Percentiles rank a stretch among this genome's conserved stretches.
These are phyloP conservation scores for Coelastrella sp. DNA, from an alignment of 139 green algal genomes.

Conservation along the genomic window DNA sequence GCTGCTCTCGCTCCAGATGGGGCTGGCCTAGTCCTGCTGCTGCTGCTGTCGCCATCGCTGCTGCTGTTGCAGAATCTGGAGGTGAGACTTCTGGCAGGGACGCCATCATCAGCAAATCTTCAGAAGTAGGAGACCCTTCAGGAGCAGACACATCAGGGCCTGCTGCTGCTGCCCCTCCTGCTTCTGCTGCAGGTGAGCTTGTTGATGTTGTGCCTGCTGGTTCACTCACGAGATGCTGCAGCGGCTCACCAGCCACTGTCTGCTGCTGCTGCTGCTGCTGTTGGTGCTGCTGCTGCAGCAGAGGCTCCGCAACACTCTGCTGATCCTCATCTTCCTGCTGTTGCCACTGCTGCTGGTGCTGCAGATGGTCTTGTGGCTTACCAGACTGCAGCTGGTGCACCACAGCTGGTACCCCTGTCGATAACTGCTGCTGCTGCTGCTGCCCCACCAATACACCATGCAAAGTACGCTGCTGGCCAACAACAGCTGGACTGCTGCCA, in stretches of 20 bases:
- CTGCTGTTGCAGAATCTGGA: constrained; percentile 18
- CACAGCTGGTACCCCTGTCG: background rate
- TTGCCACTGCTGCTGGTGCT: background rate
- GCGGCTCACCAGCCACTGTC: background rate
- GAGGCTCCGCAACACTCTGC: background rate
- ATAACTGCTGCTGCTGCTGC: constrained; percentile 20
- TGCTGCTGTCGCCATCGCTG: constrained; percentile 24
- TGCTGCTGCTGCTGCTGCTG: background rate
- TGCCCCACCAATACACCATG: constrained; percentile 21
- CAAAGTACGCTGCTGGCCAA: constrained; percentile 25
- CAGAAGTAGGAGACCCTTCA: background rate
- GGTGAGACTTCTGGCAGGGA: background rate
- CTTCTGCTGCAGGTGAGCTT: background rate
- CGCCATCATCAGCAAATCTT: background rate
- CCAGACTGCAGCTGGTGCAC: background rate
- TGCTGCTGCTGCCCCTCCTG: constrained; percentile 9
- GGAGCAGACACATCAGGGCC: background rate
- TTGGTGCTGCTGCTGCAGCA: background rate
- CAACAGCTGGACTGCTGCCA: constrained; percentile 15
- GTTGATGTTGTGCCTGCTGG: background rate
- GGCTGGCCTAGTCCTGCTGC: background rate
- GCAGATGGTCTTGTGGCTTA: constrained; percentile 19
- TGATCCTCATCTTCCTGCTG: background rate
- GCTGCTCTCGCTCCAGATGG: background rate
- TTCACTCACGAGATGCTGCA: background rate